A percentile compares a stretch with the other conserved stretches of the same genome.
phyloP scores from a whole-genome alignment of 805 yeast genomes.

The Ogataea haglerorum region DNA sequence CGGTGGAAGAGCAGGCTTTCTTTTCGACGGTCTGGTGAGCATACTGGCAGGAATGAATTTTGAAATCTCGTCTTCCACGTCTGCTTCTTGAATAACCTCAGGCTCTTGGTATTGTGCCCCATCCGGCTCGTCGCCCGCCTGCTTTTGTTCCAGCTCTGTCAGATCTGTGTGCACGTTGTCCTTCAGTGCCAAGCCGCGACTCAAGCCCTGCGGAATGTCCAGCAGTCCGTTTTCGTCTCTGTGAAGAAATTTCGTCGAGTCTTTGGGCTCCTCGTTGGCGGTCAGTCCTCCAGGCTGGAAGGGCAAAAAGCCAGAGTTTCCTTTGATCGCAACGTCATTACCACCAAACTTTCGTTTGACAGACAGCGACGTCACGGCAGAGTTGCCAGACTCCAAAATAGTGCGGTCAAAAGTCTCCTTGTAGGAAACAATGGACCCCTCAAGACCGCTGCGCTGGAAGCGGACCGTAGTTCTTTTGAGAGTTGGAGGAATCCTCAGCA shows the following conservation, averaged over 20 bases:
- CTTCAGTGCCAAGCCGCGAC: constrained; percentile 56
- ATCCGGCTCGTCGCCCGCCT: constrained; percentile 9
- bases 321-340: constrained; percentile 59
- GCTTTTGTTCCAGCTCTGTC: constrained; percentile 3
- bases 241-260: constrained; percentile 46
- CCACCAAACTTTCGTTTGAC: constrained; percentile 64
- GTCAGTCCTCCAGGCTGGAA: constrained; percentile 86
- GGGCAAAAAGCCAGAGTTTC: constrained; percentile 74
- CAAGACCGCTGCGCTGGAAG: constrained; percentile 71
- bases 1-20: constrained; percentile 9
- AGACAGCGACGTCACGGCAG: constrained; percentile 69
- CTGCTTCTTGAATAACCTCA: constrained; percentile 14
- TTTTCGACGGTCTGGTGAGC: constrained; percentile 25
- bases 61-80: constrained; percentile 26
- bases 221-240: constrained; percentile 72
- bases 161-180: constrained; percentile 5
- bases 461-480: constrained; percentile 61
- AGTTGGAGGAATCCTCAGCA: constrained; percentile 57
- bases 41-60: constrained; percentile 28
- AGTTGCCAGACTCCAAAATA: constrained; percentile 42
- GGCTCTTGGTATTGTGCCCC: constrained; percentile 10
- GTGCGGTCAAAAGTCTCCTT: constrained; percentile 37
- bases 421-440: constrained; percentile 18
- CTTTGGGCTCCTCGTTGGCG: constrained; percentile 18
- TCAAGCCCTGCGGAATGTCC: constrained; percentile 78